Evolutionary conservation across 768 basidiomycete genomes (phyloP), one percentile per base, ranked within the genome.

Genomic region (Cystoderma amianthinum): DNA sequence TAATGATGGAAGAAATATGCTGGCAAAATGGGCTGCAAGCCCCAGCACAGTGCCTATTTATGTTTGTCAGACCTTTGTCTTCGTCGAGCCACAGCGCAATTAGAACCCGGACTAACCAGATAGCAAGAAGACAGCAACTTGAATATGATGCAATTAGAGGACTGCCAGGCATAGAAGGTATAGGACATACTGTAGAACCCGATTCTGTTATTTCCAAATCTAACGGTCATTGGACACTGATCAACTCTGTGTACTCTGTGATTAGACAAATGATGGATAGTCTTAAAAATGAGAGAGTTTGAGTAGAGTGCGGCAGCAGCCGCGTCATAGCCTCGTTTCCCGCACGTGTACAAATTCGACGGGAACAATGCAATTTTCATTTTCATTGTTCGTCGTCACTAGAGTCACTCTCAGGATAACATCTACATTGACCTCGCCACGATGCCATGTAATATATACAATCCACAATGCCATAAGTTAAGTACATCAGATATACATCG

Each of bases 11-110:
- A 87, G 64, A 59, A 89, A 88, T 34, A 80, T 56, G 37, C 44
- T 68, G 1, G 80, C 84, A 49, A 88, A 78, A 58, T 86, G 76
- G 10, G 74, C 77, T 2, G 78, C 66, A 17, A 90, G 56, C 7
- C 87, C 87, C 3, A 90, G 71, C 25, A 86, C 80, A 20, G 71
- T 67, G 11, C 66, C 65, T 71, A 49, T 18, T 20, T n/a, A 43
- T 19, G 44, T 44, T 19, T 43, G 18, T 40, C 16, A 43, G 32
- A 12, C 36, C 11, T 37, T 47, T 38, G n/a, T n/a, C n/a, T n/a
- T n/a, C n/a, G n/a, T 17, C 44, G 12, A 21, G n/a, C 20, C 16
- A 21, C 35, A 18, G 15, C n/a, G 42, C 2, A 17, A 30, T 12
- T 24, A 39, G 20, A 21, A 19, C n/a, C 9, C 39, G 34, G 35